Percentiles rank a stretch among this genome's conserved stretches.
Conservation (phyloP, 345 rosid species). For the Salix brachista region DNA sequence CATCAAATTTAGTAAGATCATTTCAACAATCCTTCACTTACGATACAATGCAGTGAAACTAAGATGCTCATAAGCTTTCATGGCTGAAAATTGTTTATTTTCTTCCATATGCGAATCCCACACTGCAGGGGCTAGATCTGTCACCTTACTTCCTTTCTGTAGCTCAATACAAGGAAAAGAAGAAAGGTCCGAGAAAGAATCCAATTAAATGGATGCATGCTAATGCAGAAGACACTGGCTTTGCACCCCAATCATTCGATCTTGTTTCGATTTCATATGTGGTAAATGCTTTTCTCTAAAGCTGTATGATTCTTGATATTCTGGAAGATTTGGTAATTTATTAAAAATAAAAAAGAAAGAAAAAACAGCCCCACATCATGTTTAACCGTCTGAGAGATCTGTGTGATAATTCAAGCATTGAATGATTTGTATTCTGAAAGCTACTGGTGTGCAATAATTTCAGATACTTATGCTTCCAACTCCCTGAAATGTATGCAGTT, state of each 20-base stretch:
- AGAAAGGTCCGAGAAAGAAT: conserved; percentile 28
- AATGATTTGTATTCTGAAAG: neutral
- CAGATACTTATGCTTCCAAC: neutral
- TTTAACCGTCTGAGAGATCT: too few species aligned
- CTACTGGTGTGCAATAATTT: neutral
- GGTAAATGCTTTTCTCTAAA: conserved; percentile 30
- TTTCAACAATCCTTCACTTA: neutral
- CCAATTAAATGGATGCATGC: conserved; percentile 55
- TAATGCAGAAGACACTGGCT: conserved; percentile 57
- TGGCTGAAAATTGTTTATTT: neutral
- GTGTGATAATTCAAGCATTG: neutral
- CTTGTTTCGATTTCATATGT: conserved; percentile 44
- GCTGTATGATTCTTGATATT: neutral
- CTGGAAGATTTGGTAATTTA: neutral
- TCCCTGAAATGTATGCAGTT: conserved; percentile 30
- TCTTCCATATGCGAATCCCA: neutral
- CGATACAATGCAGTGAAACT: neutral
- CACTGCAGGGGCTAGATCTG: conserved; percentile 52
- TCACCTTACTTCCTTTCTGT: conserved; percentile 65
- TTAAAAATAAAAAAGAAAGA: neutral
- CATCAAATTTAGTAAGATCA: neutral
- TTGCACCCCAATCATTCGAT: conserved; percentile 54
- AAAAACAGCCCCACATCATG: too few species aligned
- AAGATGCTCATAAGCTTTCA: neutral
- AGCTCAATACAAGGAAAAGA: conserved; percentile 54